Evolutionary conservation across 352 stramenopile species (phyloP).

Genomic region (Globisporangium yorkense): DNA sequence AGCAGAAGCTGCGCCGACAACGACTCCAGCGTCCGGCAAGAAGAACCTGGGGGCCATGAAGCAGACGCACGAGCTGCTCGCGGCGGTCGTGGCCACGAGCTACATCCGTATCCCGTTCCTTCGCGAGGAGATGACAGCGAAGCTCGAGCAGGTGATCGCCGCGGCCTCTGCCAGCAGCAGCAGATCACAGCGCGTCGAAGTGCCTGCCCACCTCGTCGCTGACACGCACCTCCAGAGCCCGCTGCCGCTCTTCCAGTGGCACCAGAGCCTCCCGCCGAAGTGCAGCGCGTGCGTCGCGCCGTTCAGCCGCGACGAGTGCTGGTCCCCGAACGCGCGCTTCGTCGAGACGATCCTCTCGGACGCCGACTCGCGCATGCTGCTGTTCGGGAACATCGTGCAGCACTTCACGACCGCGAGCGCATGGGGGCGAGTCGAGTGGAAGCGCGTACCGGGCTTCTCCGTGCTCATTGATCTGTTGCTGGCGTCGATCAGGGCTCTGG

Average conservation of each 20-base stretch:
- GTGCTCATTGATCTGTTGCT: conserved; percentile 39
- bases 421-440: conserved; percentile 53
- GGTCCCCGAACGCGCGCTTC: conserved; percentile 22
- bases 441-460: conserved; percentile 43
- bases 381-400: conserved; percentile 51
- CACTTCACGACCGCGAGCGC: conserved; percentile 37
- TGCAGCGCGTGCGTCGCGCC: conserved; percentile 42
- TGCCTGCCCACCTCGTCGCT: conserved; percentile 10
- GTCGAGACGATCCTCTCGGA: conserved; percentile 28
- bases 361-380: conserved; percentile 31
- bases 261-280: conserved; percentile 37
- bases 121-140: conserved; percentile 41
- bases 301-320: conserved; percentile 40
- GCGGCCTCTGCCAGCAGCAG: background rate
- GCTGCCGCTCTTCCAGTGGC: conserved; percentile 52
- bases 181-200: background rate
- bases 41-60: background rate
- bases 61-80: conserved; percentile 26
- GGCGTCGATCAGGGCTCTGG: conserved; percentile 32
- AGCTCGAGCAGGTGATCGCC: conserved; percentile 26
- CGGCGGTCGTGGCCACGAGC: conserved; percentile 33
- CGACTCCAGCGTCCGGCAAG: background rate
- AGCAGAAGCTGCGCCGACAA: background rate
- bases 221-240: conserved; percentile 20
- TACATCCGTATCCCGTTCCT: conserved; percentile 55